Conservation (phyloP, 352 stramenopile genomes). For the Phytophthora cryptogea region DNA sequence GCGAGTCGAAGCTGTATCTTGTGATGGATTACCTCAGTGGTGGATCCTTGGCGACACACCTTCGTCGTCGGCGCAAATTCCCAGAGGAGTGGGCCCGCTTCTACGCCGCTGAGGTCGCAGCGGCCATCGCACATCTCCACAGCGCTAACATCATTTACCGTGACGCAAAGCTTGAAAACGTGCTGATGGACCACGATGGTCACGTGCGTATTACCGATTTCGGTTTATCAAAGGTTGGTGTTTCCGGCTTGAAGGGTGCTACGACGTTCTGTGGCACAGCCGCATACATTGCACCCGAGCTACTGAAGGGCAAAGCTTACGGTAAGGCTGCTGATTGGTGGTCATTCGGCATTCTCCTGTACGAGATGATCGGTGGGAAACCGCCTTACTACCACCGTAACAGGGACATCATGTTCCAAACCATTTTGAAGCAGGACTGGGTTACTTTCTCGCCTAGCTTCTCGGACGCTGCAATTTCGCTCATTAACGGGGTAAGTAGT, state of each 20-base stretch:
- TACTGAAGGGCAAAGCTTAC: constrained; percentile 91
- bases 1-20: constrained; percentile 91
- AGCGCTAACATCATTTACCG: constrained; percentile 96
- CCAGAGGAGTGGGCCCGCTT: constrained; percentile 91
- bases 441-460: constrained; percentile 97
- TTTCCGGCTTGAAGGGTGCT: constrained; percentile 85
- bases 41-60: constrained; percentile 88
- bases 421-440: constrained; percentile 91
- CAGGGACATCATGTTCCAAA: constrained; percentile 93
- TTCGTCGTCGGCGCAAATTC: constrained; percentile 90
- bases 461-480: constrained; percentile 81
- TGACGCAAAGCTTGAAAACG: constrained; percentile 96
- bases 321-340: constrained; percentile 94
- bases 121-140: constrained; percentile 91
- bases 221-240: constrained; percentile 92
- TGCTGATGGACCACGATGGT: constrained; percentile 94
- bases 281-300: constrained; percentile 93
- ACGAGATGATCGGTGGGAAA: constrained; percentile 95
- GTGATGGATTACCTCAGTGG: constrained; percentile 94
- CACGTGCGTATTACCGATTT: constrained; percentile 96
- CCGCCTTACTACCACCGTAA: constrained; percentile 92
- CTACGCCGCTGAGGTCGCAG: constrained; percentile 95
- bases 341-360: constrained; percentile 95
- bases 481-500: constrained; percentile 92
- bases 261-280: constrained; percentile 94